Evolutionary conservation across 352 stramenopile species (phyloP).

Genomic region (Phytophthora cryptogea): DNA sequence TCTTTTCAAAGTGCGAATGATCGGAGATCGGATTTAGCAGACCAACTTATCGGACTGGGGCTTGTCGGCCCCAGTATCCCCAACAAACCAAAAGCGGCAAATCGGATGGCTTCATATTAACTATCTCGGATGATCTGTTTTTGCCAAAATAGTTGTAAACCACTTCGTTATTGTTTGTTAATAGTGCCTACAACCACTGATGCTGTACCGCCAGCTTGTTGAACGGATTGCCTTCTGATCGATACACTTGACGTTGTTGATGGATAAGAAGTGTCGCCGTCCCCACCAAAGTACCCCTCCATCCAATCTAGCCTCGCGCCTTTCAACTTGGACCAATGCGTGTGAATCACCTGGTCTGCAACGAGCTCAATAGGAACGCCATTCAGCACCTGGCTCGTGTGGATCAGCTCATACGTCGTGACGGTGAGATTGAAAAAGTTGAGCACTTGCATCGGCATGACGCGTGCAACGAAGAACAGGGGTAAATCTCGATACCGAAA

Average conservation of each 20-base stretch:
- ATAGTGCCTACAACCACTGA: neutral
- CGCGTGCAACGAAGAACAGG: slow-evolving; percentile 31
- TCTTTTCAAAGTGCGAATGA: too few species aligned
- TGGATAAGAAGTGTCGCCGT: slow-evolving; percentile 24
- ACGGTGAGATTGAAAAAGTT: slow-evolving; percentile 45
- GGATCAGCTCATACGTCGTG: slow-evolving; percentile 32
- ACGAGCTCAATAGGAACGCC: slow-evolving; percentile 21
- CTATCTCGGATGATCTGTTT: too few species aligned
- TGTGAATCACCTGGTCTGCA: slow-evolving; percentile 35
- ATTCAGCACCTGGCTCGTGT: slow-evolving; percentile 21
- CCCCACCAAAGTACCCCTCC: slow-evolving; percentile 16
- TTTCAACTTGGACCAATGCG: slow-evolving; percentile 38
- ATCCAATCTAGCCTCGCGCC: slow-evolving; percentile 6
- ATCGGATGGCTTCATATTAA: too few species aligned
- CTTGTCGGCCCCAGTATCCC: too few species aligned
- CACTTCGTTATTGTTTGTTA: too few species aligned
- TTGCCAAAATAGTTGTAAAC: too few species aligned
- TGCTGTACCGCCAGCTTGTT: slow-evolving; percentile 15
- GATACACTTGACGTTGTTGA: slow-evolving; percentile 10
- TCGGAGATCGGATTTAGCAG: too few species aligned
- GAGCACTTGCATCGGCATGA: slow-evolving; percentile 26
- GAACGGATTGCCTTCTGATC: slow-evolving; percentile 7
- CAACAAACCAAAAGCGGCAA: too few species aligned
- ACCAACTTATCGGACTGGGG: too few species aligned
- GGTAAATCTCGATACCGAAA: slow-evolving; percentile 39